Base-by-base conservation (phyloP, 805 yeast species). In the Cyberlindnera nakhonratchasimensis region DNA sequence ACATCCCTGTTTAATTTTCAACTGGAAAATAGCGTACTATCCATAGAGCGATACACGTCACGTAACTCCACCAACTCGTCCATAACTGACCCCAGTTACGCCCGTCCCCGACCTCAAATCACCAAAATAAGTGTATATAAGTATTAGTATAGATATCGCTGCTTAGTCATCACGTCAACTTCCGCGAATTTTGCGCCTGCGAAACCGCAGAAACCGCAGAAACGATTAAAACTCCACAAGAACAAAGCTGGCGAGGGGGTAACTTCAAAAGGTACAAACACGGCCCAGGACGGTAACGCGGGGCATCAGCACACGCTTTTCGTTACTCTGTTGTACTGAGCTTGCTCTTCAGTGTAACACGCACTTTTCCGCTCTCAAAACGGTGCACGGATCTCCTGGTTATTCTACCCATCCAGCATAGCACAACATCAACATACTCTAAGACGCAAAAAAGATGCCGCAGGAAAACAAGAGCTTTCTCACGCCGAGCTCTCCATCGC, bases 401-500 rank as follows among this genome's bases (percentile, higher is more conserved):
- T n/a, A n/a, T n/a, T n/a, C n/a, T n/a, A 28, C 22, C 33, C 22
- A 18, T 11, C 22, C 22, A 28, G 21, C 10, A 10, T 14, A 22
- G 28, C 36, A 22, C 20, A 22, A 33, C 20, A 22, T 12, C 4
- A 4, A 31, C 24, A 14, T 22, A 20, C n/a, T n/a, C n/a, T n/a
- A n/a, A n/a, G n/a, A n/a, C n/a, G n/a, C n/a, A n/a, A n/a, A 10
- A 22, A 6, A 21, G 16, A 33, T 53, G 58, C 46, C 58, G 22
- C 45, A 45, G 16, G 46, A 50, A n/a, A 52, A 48, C 45, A 47
- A 46, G 30, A 48, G 46, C 32, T 51, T 50, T 25, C 28, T 49
- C 36, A 58, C 62, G 2, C 62, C 62, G 14, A 45, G 57, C 34
- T 56, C 61, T 2, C 62, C 61, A 4, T 56, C 69, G 5, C 48